These are phyloP conservation scores for Fusarium buharicum DNA, from an alignment of 2,329 filamentous ascomycete species.

Conservation along the genomic window DNA sequence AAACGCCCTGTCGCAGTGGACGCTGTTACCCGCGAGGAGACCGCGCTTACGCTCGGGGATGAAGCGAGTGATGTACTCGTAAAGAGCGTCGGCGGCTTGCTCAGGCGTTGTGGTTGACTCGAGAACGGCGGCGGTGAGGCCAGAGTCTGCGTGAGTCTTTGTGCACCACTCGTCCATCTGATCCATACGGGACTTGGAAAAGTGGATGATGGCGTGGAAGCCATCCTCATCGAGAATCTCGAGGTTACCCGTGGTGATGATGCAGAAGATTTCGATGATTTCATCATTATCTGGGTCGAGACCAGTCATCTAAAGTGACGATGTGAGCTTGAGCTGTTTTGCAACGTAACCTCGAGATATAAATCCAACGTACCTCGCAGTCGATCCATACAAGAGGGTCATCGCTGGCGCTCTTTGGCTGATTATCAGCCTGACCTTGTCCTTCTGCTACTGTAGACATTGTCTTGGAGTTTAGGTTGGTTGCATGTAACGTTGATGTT, in stretches of 20 bases:
- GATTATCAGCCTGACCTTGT: conserved; percentile 26
- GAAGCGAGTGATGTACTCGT: conserved; percentile 79
- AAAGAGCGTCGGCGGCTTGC: conserved; percentile 75
- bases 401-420: conserved; percentile 47
- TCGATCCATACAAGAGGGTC: conserved; percentile 89
- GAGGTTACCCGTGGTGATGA: conserved; percentile 85
- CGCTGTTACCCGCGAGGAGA: conserved; percentile 89
- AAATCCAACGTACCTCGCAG: conserved; percentile 58
- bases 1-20: conserved; percentile 90
- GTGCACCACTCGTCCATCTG: conserved; percentile 92
- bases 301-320: conserved; percentile 76
- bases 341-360: conserved; percentile 4
- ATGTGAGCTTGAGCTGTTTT: conserved; percentile 26
- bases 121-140: conserved; percentile 80
- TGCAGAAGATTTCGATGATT: conserved; percentile 92
- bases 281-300: conserved; percentile 78
- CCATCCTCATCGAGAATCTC: conserved; percentile 79
- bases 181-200: conserved; percentile 74
- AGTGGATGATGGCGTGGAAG: conserved; percentile 83
- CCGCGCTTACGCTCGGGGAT: conserved; percentile 74
- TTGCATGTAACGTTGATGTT: conserved; percentile 30
- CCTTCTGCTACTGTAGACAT: conserved; percentile 31
- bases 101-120: conserved; percentile 77
- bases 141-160: conserved; percentile 80
- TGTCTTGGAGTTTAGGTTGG: conserved; percentile 6